phyloP scores from a whole-genome alignment of 306 rosid genomes.

The Pyrus bretschneideri region DNA sequence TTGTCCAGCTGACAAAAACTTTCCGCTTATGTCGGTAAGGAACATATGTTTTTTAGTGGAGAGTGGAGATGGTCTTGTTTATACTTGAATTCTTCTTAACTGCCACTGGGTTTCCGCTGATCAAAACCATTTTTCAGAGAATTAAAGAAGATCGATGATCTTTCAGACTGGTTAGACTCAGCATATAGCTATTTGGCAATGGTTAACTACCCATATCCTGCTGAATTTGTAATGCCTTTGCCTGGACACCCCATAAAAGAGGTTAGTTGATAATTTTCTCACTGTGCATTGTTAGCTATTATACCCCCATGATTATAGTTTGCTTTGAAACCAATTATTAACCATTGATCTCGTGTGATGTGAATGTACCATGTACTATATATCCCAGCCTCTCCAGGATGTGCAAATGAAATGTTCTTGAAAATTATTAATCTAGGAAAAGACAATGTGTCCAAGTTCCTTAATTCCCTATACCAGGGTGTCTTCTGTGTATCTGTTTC shows the following conservation, averaged over 20 bases:
- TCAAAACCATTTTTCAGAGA: conserved; percentile 30
- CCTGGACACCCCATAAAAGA: conserved; percentile 73
- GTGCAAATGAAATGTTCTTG: background rate
- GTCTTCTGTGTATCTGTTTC: background rate
- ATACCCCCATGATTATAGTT: background rate
- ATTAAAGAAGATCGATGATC: conserved; percentile 40
- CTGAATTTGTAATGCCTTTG: conserved; percentile 62
- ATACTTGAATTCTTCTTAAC: conserved; percentile 1
- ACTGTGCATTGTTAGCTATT: background rate
- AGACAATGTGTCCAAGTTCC: background rate
- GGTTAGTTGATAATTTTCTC: conserved; percentile 40
- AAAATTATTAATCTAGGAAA: background rate
- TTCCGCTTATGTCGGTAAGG: conserved; percentile 62
- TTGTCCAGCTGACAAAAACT: conserved; percentile 45
- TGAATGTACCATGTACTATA: no score
- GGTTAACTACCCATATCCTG: conserved; percentile 70
- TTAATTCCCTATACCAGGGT: background rate
- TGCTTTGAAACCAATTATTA: background rate
- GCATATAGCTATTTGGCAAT: conserved; percentile 86
- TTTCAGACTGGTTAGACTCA: conserved; percentile 57
- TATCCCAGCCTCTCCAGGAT: background rate
- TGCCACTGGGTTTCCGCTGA: conserved; percentile 22
- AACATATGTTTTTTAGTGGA: background rate
- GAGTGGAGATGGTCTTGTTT: background rate
- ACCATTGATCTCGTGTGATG: background rate